Conservation (phyloP, 2,329 filamentous ascomycete genomes). For the Nectriaceae sp. region DNA sequence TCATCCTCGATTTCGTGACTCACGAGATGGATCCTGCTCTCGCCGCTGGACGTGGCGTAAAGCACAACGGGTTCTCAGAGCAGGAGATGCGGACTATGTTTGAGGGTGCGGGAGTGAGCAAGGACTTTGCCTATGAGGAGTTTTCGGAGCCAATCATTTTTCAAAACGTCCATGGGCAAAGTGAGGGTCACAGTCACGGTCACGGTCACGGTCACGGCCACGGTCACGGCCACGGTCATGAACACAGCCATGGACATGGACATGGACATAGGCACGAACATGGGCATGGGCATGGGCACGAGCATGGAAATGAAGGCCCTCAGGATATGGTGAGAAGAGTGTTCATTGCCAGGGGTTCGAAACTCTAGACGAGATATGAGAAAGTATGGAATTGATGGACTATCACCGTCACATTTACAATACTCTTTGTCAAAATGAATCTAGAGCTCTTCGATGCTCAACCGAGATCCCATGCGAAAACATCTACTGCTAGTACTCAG, state of each 20-base stretch:
- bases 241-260: slow-evolving; percentile 19
- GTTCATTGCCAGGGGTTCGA: slow-evolving; percentile 53
- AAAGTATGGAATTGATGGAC: too few species aligned
- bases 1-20: slow-evolving; percentile 69
- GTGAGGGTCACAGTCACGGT: slow-evolving; percentile 17
- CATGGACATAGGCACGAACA: slow-evolving; percentile 7
- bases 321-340: slow-evolving; percentile 11
- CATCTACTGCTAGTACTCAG: too few species aligned
- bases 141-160: slow-evolving; percentile 54
- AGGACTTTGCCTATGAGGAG: slow-evolving; percentile 58
- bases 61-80: slow-evolving; percentile 66
- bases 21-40: slow-evolving; percentile 41
- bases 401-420: too few species aligned
- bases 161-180: slow-evolving; percentile 10
- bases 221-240: slow-evolving; percentile 4
- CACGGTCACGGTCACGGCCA: slow-evolving; percentile 22
- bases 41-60: slow-evolving; percentile 51
- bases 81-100: slow-evolving; percentile 63
- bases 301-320: slow-evolving; percentile 14
- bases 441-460: too few species aligned
- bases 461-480: too few species aligned
- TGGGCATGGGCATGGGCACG: slow-evolving; percentile 3
- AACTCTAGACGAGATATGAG: slow-evolving; percentile 32
- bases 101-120: slow-evolving; percentile 58
- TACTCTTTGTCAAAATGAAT: too few species aligned